These are phyloP conservation scores for Ceratobasidium sp. DNA, from an alignment of 1,284 basidiomycete genomes.

Conservation along the genomic window DNA sequence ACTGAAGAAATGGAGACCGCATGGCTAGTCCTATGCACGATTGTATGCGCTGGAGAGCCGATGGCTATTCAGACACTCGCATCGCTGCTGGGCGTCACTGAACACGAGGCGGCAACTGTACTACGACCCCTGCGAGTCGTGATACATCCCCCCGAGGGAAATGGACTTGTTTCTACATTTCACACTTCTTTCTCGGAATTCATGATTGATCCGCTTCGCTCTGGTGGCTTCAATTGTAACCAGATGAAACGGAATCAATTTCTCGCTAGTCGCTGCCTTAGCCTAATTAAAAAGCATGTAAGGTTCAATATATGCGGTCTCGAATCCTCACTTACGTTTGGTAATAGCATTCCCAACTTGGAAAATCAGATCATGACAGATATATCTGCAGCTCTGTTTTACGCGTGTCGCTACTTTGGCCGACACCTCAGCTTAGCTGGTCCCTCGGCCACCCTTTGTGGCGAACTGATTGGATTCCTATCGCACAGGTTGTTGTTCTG, in stretches of 20 bases:
- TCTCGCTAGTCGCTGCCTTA: background rate
- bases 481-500: too few species aligned
- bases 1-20: too few species aligned
- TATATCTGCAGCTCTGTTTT: background rate
- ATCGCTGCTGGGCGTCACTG: too few species aligned
- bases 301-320: background rate
- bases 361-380: background rate
- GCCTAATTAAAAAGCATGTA: background rate
- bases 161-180: background rate
- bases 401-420: background rate
- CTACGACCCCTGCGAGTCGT: background rate
- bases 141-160: background rate
- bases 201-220: background rate
- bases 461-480: background rate
- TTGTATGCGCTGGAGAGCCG: too few species aligned
- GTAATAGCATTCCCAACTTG: background rate
- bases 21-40: too few species aligned
- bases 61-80: too few species aligned
- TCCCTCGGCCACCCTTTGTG: background rate
- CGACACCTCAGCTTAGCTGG: background rate
- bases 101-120: background rate
- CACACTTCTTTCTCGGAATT: too few species aligned
- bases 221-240: background rate
- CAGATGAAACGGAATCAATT: background rate
- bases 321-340: background rate